These are phyloP conservation scores for Streptanthus diversifolius DNA, from an alignment of 345 rosid species.

Conservation along the genomic window DNA sequence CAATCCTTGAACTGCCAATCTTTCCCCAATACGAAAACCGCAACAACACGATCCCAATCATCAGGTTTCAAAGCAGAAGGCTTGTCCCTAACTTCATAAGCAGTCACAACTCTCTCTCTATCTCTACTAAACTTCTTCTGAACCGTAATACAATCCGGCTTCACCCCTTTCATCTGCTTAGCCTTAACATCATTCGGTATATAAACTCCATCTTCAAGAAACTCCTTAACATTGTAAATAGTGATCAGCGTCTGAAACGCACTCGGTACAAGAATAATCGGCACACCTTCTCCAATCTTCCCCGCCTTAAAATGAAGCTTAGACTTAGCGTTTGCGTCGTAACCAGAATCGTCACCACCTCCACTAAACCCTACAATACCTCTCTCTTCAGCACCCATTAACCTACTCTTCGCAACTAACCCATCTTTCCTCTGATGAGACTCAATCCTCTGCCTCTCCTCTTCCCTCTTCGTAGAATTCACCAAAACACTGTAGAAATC, in stretches of 20 bases:
- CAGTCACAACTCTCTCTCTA: constrained; percentile 76
- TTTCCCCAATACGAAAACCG: constrained; percentile 86
- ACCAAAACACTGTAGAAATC: constrained; percentile 79
- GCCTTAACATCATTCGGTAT: constrained; percentile 86
- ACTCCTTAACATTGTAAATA: constrained; percentile 90
- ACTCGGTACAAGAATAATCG: constrained; percentile 87
- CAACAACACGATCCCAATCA: constrained; percentile 94
- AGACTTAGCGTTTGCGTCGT: constrained; percentile 51
- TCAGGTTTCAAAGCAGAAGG: constrained; percentile 74
- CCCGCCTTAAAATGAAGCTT: constrained; percentile 71
- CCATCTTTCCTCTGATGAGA: constrained; percentile 96
- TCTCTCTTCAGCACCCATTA: constrained; percentile 84
- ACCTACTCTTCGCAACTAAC: constrained; percentile 77
- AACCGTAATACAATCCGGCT: constrained; percentile 87
- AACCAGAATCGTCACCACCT: constrained; percentile 61
- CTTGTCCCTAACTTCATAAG: constrained; percentile 94
- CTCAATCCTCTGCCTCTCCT: constrained; percentile 86
- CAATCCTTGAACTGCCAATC: constrained; percentile 99
- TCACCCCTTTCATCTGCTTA: constrained; percentile 77
- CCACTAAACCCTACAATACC: constrained; percentile 58
- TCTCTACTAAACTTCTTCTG: constrained; percentile 98
- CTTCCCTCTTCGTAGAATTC: constrained; percentile 74
- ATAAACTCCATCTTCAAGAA: constrained; percentile 82
- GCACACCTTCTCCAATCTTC: constrained; percentile 89
- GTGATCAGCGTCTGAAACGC: constrained; percentile 90